Conservation (phyloP, 2,329 filamentous ascomycete genomes). For the Alternaria triticimaculans region DNA sequence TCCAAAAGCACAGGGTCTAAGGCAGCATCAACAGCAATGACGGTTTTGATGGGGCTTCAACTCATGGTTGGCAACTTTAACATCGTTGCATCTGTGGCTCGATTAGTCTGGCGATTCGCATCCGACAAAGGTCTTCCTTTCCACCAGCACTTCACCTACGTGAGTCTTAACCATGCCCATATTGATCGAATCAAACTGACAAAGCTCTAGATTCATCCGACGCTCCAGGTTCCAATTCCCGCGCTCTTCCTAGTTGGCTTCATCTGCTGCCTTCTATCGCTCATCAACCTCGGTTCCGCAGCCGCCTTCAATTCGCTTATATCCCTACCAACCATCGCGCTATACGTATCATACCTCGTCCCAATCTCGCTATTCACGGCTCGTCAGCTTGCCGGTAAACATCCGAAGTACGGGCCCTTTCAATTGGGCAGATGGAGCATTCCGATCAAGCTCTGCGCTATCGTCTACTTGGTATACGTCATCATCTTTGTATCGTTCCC, state of each 20-base stretch:
- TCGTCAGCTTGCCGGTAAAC: slow-evolving; percentile 16
- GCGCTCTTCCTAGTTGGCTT: slow-evolving; percentile 30
- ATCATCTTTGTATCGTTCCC: slow-evolving; percentile 49
- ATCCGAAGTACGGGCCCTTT: slow-evolving; percentile 33
- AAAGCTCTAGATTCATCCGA: slow-evolving; percentile 19
- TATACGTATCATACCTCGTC: slow-evolving; percentile 34
- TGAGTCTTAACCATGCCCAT: not conserved
- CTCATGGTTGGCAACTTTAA: slow-evolving; percentile 28
- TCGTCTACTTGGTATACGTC: slow-evolving; percentile 41
- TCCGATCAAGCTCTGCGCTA: slow-evolving; percentile 41
- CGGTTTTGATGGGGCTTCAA: slow-evolving; percentile 22
- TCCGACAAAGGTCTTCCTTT: slow-evolving; percentile 33
- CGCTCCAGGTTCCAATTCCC: slow-evolving; percentile 24
- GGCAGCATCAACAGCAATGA: slow-evolving; percentile 15
- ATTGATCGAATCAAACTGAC: not conserved
- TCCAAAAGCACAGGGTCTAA: slow-evolving; percentile 43
- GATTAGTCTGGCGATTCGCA: slow-evolving; percentile 38
- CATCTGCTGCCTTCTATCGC: slow-evolving; percentile 44
- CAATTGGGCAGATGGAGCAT: slow-evolving; percentile 44
- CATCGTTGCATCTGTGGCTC: slow-evolving; percentile 38
- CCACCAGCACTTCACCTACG: slow-evolving; percentile 20
- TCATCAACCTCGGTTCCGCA: slow-evolving; percentile 51
- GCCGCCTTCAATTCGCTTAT: slow-evolving; percentile 50
- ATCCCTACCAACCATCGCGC: slow-evolving; percentile 30
- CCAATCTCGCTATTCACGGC: slow-evolving; percentile 34